Base-by-base conservation (phyloP, 2,329 filamentous ascomycete species). In the Monilinia laxa region DNA sequence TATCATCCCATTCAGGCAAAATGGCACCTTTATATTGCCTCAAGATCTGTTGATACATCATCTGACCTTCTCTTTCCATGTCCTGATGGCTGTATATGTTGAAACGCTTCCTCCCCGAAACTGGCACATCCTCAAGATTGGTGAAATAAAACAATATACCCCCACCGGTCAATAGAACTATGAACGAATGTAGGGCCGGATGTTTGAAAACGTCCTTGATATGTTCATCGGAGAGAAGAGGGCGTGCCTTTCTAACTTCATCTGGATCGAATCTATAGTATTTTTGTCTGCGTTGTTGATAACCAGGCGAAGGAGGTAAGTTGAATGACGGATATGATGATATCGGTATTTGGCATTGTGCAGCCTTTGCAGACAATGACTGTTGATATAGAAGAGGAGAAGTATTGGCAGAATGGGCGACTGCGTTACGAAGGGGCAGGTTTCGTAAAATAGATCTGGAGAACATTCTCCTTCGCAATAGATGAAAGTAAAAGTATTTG, bases 51-150 rank as follows among this genome's bases (percentile, higher is more conserved):
- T 83, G 78, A 72, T 88, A 87, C 73, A 87, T 80, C 66, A 81
- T 76, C 66, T 82, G 76, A n/a, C 81, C 83, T 42, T 85, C 78
- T 64, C 78, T 75, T 59, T 83, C 81, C 64, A 91, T 87, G 7
- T 81, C 76, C 28, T 81, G 80, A 9, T 86, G 80, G 47, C 80
- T 80, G 68, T 87, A 84, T 75, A 87, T 85, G 76, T 93, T 93
- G 83, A 94, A 94, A 47, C 91, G 84, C 72, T 82, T 81, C 11
- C 91, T 85, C 0, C 89, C 88, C 6, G 87, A 90, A 9, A 92
- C 84, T 2, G 90, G 90, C 18, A 93, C 90, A 42, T 84, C 84
- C 76, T 94, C 88, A 53, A 91, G 80, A 75, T 93, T 89, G 74
- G 79, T 82, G 65, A 87, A 80, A 79, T 92, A 93, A 75, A 92